phyloP scores from a whole-genome alignment of 176 grass and related monocot species.

The Paspalum notatum region DNA sequence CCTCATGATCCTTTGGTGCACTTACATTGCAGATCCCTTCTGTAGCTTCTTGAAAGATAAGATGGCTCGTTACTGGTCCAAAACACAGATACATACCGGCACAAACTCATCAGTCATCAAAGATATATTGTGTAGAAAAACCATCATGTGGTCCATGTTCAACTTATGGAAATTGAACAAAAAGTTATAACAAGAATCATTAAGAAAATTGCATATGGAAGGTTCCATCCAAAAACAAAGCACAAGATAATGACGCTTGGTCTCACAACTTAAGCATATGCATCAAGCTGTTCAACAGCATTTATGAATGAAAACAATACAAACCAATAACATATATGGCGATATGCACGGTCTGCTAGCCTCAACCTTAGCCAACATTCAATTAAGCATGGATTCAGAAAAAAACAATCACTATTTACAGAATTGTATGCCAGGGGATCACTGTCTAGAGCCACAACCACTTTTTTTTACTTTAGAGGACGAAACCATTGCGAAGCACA shows the following conservation, averaged over 20 bases:
- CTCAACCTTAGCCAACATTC: neutral
- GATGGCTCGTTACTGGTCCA: neutral
- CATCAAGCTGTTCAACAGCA: neutral
- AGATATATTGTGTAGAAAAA: neutral
- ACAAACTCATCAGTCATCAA: neutral
- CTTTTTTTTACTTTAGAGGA: slow-evolving; percentile 34
- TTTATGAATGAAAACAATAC: slow-evolving; percentile 1
- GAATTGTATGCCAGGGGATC: slow-evolving; percentile 18
- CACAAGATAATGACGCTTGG: neutral
- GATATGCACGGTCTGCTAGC: too few species aligned
- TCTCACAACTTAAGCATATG: neutral
- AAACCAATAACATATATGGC: neutral
- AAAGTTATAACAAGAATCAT: neutral
- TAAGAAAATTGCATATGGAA: neutral
- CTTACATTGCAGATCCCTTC: slow-evolving; percentile 5
- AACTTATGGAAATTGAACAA: neutral
- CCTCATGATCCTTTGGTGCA: neutral
- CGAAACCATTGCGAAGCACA: slow-evolving; percentile 39
- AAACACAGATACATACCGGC: neutral
- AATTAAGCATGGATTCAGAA: slow-evolving; percentile 12
- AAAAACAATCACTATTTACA: slow-evolving; percentile 9
- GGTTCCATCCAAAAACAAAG: neutral
- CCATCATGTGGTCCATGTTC: neutral
- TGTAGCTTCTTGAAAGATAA: neutral
- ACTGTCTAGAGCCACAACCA: slow-evolving; percentile 12